phyloP scores from a whole-genome alignment of 495 filamentous ascomycete species.

The Aspergillus baeticus region DNA sequence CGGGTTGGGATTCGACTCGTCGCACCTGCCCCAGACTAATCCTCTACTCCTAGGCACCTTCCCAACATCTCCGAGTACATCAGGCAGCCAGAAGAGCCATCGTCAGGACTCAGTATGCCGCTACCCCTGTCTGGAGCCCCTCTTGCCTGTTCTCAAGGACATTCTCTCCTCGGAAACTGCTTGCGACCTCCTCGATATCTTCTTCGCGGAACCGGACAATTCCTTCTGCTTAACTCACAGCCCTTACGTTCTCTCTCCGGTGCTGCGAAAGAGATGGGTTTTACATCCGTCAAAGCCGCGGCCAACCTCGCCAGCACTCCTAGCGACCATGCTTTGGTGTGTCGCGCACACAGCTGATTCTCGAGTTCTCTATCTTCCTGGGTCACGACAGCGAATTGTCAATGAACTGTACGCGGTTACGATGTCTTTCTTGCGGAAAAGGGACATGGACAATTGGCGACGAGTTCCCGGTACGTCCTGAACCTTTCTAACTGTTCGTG shows the following conservation, averaged over 20 bases:
- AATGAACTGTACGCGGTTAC: slow-evolving; percentile 1
- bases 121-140: slow-evolving; percentile 22
- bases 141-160: slow-evolving; percentile 39
- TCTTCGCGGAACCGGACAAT: slow-evolving; percentile 36
- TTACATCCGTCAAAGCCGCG: slow-evolving; percentile 32
- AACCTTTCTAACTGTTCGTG: no score
- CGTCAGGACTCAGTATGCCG: background rate
- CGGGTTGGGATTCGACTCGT: no score
- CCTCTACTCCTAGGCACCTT: no score
- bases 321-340: slow-evolving; percentile 39
- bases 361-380: slow-evolving; percentile 26
- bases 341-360: slow-evolving; percentile 40
- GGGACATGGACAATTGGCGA: slow-evolving; percentile 23
- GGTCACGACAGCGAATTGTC: slow-evolving; percentile 26
- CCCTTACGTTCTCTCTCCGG: slow-evolving; percentile 38
- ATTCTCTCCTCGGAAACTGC: slow-evolving; percentile 42
- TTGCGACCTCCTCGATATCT: slow-evolving; percentile 51
- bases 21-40: no score
- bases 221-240: slow-evolving; percentile 26
- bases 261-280: slow-evolving; percentile 38
- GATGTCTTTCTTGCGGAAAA: slow-evolving; percentile 11
- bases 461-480: background rate
- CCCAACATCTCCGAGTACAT: no score
- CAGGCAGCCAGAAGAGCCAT: no score
- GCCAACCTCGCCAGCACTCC: slow-evolving; percentile 33